phyloP scores from a whole-genome alignment of 2,329 filamentous ascomycete species.

The Ophiostoma australiae region DNA sequence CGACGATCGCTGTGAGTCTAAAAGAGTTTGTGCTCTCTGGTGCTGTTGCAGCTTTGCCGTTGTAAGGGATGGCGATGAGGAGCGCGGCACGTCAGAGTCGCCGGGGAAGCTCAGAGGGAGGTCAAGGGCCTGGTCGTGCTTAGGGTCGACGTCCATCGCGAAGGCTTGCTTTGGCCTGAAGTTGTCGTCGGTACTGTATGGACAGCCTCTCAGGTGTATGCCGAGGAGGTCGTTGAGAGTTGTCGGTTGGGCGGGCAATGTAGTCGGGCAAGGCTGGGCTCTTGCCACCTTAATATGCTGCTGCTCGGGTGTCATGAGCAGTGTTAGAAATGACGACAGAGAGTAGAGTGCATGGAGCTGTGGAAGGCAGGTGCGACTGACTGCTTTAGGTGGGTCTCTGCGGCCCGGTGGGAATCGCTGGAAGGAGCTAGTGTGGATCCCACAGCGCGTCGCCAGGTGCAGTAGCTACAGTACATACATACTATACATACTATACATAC shows the following conservation, averaged over 20 bases:
- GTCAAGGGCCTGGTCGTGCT: slow-evolving; percentile 26
- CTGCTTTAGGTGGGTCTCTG: not conserved
- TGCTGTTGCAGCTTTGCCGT: slow-evolving; percentile 9
- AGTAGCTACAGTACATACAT: too few relatives aligned
- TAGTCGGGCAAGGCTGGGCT: not conserved
- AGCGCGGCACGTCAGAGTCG: slow-evolving; percentile 11
- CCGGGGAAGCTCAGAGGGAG: slow-evolving; percentile 27
- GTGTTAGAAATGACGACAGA: not conserved
- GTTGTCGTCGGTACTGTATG: not conserved
- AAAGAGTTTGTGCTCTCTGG: not conserved
- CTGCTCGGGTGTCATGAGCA: not conserved
- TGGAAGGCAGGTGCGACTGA: not conserved
- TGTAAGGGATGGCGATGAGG: slow-evolving; percentile 2
- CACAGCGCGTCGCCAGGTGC: not conserved
- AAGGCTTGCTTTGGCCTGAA: not conserved
- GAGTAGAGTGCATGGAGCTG: not conserved
- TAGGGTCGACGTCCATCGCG: slow-evolving; percentile 24
- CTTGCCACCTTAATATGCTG: not conserved
- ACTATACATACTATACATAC: too few relatives aligned
- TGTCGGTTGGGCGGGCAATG: not conserved
- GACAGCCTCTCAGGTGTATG: not conserved
- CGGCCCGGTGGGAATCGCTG: not conserved
- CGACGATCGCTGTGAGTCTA: not conserved
- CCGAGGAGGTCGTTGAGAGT: not conserved
- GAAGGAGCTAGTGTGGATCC: not conserved